Percentiles rank a stretch among this genome's conserved stretches.
Conservation (phyloP, 495 filamentous ascomycete species). For the Amphirosellinia nigrospora region DNA sequence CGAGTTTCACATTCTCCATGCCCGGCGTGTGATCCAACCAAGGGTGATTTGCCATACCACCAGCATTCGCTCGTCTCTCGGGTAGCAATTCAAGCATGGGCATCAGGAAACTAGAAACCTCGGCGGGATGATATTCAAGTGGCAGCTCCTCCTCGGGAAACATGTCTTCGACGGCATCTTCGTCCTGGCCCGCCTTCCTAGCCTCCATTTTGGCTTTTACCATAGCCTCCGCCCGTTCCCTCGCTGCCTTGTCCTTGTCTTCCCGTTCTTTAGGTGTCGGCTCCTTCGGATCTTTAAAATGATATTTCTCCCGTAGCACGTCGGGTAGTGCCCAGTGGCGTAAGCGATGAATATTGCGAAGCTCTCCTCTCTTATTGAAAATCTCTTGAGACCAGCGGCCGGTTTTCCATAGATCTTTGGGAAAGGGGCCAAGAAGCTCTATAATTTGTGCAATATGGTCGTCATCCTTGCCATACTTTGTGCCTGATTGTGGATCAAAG, state of each 20-base stretch:
- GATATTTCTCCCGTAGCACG: slow-evolving; percentile 95
- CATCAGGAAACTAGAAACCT: slow-evolving; percentile 81
- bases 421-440: slow-evolving; percentile 92
- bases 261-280: slow-evolving; percentile 32
- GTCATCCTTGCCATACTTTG: slow-evolving; percentile 99
- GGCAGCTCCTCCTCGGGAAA: slow-evolving; percentile 36
- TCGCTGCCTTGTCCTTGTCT: slow-evolving; percentile 36
- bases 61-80: slow-evolving; percentile 88
- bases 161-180: slow-evolving; percentile 39
- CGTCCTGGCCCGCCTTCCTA: slow-evolving; percentile 39
- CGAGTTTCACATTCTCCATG: slow-evolving; percentile 80
- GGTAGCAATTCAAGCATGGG: slow-evolving; percentile 94
- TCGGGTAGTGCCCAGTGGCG: slow-evolving; percentile 97
- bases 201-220: slow-evolving; percentile 49
- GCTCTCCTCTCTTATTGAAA: slow-evolving; percentile 96
- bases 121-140: slow-evolving; percentile 39
- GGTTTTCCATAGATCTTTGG: slow-evolving; percentile 84
- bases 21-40: slow-evolving; percentile 85
- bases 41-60: slow-evolving; percentile 84
- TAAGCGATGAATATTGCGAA: slow-evolving; percentile 95
- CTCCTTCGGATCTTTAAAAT: slow-evolving; percentile 71
- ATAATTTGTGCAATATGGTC: slow-evolving; percentile 99
- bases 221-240: slow-evolving; percentile 62
- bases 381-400: slow-evolving; percentile 99
- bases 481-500: slow-evolving; percentile 98